A percentile compares a stretch with the other conserved stretches of the same genome.
These are phyloP conservation scores for Ustilago xerochloae DNA, from an alignment of 1,284 basidiomycete genomes.

Conservation along the genomic window DNA sequence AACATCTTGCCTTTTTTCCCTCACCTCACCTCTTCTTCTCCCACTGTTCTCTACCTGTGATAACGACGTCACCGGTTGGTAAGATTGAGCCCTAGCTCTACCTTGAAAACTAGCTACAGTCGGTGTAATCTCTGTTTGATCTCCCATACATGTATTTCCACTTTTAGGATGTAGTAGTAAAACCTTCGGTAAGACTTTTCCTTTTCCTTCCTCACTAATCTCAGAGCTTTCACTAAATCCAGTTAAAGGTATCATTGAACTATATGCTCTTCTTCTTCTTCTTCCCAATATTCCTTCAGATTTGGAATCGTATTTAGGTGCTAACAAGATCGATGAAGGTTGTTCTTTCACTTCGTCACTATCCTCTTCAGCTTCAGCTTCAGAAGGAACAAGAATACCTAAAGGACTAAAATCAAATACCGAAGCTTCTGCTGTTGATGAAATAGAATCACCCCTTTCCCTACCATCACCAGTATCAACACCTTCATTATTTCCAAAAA, in stretches of 20 bases:
- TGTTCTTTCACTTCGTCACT: not conserved
- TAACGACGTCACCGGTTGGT: slow-evolving; percentile 1
- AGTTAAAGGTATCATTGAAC: slow-evolving; percentile 30
- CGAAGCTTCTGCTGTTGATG: slow-evolving; percentile 14
- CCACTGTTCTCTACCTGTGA: not conserved
- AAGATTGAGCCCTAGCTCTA: slow-evolving; percentile 10
- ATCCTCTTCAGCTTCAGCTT: not conserved
- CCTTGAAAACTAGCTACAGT: slow-evolving; percentile 25
- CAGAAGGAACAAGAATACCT: slow-evolving; percentile 22
- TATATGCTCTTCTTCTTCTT: slow-evolving; percentile 23
- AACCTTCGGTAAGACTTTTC: slow-evolving; percentile 13
- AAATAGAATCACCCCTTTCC: slow-evolving; percentile 2
- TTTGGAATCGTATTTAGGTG: no score
- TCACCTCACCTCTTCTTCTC: not conserved
- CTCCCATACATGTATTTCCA: no score
- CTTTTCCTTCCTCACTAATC: not conserved
- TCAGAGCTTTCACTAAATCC: slow-evolving; percentile 20
- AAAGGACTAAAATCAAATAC: slow-evolving; percentile 30
- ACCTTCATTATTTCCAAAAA: not conserved
- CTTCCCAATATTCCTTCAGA: not conserved
- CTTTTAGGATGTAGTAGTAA: slow-evolving; percentile 6
- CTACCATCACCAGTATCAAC: not conserved
- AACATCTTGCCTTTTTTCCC: not conserved
- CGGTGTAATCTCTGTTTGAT: slow-evolving; percentile 30
- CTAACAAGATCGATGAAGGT: no score